phyloP scores from a whole-genome alignment of 257 asterid genomes.

The Fraxinus pennsylvanica region DNA sequence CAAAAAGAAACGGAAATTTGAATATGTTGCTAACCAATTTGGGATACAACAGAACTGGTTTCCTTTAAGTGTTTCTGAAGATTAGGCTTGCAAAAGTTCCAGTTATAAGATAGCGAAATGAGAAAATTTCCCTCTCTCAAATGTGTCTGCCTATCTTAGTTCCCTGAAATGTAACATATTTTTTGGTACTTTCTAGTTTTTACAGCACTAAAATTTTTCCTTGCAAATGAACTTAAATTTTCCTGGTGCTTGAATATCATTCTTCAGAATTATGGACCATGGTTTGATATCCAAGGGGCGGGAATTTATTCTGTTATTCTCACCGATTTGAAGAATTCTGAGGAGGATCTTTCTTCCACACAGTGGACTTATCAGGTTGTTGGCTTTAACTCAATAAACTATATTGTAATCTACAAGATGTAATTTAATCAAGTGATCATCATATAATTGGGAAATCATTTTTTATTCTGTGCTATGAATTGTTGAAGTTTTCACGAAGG shows the following conservation, averaged over 20 bases:
- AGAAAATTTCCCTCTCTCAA: background rate
- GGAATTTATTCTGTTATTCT: constrained; percentile 60
- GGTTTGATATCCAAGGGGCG: constrained; percentile 73
- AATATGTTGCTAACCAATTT: background rate
- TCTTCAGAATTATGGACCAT: constrained; percentile 75
- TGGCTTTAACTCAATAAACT: constrained; percentile 13
- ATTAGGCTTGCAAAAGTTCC: background rate
- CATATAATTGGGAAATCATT: background rate
- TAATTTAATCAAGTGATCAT: background rate
- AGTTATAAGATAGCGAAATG: background rate
- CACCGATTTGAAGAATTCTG: constrained; percentile 35
- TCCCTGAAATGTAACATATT: background rate
- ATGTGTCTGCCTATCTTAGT: background rate
- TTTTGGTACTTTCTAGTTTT: background rate
- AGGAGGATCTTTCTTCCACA: constrained; percentile 52
- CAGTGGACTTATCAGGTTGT: constrained; percentile 77
- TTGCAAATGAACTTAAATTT: constrained; percentile 3
- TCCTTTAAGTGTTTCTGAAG: background rate
- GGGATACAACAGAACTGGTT: background rate
- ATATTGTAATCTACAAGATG: background rate
- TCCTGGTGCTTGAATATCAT: constrained; percentile 10
- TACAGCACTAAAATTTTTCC: background rate
- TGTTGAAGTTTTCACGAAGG: background rate
- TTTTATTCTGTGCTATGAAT: background rate
- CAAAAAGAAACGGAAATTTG: background rate